Base-by-base conservation (phyloP, 345 rosid genomes). In the Lepidium didymum region DNA sequence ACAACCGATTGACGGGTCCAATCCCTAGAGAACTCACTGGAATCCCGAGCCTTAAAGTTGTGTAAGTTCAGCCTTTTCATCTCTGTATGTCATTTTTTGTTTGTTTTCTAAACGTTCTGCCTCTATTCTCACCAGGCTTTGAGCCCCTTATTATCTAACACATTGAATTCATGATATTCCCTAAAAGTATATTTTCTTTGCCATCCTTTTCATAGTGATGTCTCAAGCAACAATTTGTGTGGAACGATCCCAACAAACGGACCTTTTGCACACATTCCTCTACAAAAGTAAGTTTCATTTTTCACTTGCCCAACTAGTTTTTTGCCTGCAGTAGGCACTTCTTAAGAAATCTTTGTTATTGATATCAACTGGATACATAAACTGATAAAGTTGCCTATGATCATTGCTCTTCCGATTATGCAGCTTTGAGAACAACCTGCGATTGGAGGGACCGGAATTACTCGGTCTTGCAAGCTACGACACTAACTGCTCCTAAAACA, bases 191-290 rank as follows among this genome's bases (percentile, higher is more conserved):
- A 12, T 27, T 38, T 29, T 62, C 21, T 45, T 68, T 68, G 42
- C 73, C 54, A 43, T 76, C 56, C 44, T 62, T 74, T 35, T 64
- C 60, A 16, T 79, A 94, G 99, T 58, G 97, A 94, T 75, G 95
- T 91, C 47, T 82, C 99, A 2, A 87, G 57, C 81, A 94, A 94
- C 82, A 76, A 91, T 81, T 71, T 94, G 37, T 94, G 99, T 70
- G 99, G 99, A 75, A 91, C 99, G 57, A 91, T 94, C 79, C 97
- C 99, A 70, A 81, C 97, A 45, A 78, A 43, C 5, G 97, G 99
- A 42, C 92, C 99, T 52, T 94, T 94, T 74, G 83, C 81, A 77
- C 96, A 78, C 80, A 85, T 93, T 70, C 94, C 98, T 45, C 37
- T 87, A 63, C 82, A 78, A 82, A 93, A 93, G 98, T 93, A 84